Evolutionary conservation across 257 asterid species (phyloP).

Genomic region (Solanum habrochaites): DNA sequence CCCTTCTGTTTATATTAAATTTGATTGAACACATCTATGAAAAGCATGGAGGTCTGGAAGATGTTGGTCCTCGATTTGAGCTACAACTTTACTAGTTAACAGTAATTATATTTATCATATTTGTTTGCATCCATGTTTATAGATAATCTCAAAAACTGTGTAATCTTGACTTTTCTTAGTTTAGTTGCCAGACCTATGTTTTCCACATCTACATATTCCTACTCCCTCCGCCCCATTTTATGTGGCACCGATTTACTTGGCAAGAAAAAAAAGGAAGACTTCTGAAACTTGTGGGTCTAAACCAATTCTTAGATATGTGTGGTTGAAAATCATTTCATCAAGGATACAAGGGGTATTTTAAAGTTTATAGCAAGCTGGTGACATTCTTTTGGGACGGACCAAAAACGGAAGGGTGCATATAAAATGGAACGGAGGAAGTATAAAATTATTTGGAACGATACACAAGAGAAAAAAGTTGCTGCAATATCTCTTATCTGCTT

Average conservation of each 20-base stretch:
- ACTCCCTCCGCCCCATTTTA: too few relatives aligned
- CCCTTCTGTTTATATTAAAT: not conserved
- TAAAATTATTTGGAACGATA: not conserved
- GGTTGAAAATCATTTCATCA: too few relatives aligned
- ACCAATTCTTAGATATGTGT: too few relatives aligned
- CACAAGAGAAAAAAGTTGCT: not conserved
- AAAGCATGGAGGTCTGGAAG: constrained; percentile 81
- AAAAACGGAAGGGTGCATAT: too few relatives aligned
- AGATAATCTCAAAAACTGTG: not conserved
- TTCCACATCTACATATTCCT: not conserved
- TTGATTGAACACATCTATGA: constrained; percentile 50
- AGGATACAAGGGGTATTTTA: too few relatives aligned
- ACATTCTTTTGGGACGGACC: too few relatives aligned
- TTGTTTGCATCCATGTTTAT: not conserved
- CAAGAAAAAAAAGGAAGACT: too few relatives aligned
- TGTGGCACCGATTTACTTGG: too few relatives aligned
- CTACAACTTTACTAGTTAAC: constrained; percentile 73
- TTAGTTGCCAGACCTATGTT: not conserved
- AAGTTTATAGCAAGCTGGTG: too few relatives aligned
- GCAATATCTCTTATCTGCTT: not conserved
- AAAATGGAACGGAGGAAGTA: not conserved
- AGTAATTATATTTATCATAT: not conserved
- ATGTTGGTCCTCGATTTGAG: constrained; percentile 93
- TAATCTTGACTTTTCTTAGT: not conserved
- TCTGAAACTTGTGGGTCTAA: too few relatives aligned